Percentiles rank a stretch among this genome's conserved stretches.
Evolutionary conservation across 768 basidiomycete species (phyloP).

Genomic region (Lyophyllum semitale): DNA sequence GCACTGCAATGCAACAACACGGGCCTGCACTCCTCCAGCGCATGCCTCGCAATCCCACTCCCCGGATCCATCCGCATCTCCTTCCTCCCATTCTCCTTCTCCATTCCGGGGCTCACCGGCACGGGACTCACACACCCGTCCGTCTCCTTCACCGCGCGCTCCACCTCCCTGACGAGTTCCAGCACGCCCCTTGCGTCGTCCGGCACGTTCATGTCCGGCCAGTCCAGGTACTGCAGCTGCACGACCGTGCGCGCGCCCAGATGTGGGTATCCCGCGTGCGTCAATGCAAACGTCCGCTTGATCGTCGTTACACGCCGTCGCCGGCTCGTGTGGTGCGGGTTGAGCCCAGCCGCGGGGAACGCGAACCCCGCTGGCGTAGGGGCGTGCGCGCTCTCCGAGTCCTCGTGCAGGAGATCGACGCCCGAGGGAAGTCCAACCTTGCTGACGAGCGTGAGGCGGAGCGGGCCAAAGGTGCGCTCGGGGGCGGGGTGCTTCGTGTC

Average conservation of each 20-base stretch:
- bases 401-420: slow-evolving; percentile 13
- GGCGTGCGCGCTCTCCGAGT: neutral
- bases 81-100: slow-evolving; percentile 14
- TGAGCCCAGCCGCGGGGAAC: neutral
- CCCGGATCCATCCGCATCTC: slow-evolving; percentile 48
- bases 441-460: slow-evolving; percentile 55
- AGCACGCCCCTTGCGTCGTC: slow-evolving; percentile 77
- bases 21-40: slow-evolving; percentile 49
- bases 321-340: neutral
- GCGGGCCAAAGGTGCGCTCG: slow-evolving; percentile 58
- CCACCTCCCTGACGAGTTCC: slow-evolving; percentile 73
- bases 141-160: slow-evolving; percentile 40
- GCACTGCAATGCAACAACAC: slow-evolving; percentile 90
- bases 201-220: slow-evolving; percentile 98
- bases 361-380: neutral
- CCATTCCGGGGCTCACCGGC: neutral
- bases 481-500: slow-evolving; percentile 30
- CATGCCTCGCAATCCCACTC: slow-evolving; percentile 58
- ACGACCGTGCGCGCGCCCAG: slow-evolving; percentile 66
- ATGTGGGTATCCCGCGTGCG: slow-evolving; percentile 60
- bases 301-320: slow-evolving; percentile 33
- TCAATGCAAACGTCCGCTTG: slow-evolving; percentile 68
- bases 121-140: slow-evolving; percentile 14
- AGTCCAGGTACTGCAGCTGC: slow-evolving; percentile 91
- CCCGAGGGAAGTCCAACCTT: slow-evolving; percentile 29